Percentiles rank a stretch among this genome's conserved stretches.
These are phyloP conservation scores for Pseudovirgaria hyperparasitica DNA, from an alignment of 2,329 filamentous ascomycete genomes.

Conservation along the genomic window DNA sequence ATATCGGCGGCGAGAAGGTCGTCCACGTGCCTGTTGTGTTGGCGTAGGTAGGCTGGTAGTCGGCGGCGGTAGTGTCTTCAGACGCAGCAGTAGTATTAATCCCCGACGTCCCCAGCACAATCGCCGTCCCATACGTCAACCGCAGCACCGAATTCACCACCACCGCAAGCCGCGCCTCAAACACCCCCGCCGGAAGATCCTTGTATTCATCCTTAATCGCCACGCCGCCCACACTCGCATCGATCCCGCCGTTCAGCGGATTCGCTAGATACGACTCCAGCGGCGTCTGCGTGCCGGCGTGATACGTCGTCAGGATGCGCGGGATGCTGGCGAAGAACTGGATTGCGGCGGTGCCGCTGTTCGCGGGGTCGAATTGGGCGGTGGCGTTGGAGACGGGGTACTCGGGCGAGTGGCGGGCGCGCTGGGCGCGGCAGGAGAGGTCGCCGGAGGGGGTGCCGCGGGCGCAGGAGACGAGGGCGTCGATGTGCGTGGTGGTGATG, in stretches of 20 bases:
- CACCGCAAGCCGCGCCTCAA: not conserved
- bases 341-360: too few relatives aligned
- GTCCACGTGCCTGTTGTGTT: too few relatives aligned
- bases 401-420: conserved; percentile 2
- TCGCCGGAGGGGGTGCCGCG: not conserved
- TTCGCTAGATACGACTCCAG: conserved; percentile 5
- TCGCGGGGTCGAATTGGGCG: not conserved
- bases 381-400: conserved; percentile 5
- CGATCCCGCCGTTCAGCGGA: conserved; percentile 10
- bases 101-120: not conserved
- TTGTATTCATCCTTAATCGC: conserved; percentile 1
- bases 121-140: not conserved
- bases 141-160: not conserved
- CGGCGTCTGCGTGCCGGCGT: conserved; percentile 1
- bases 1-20: too few relatives aligned
- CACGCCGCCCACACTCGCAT: conserved; percentile 8
- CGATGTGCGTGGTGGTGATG: not conserved
- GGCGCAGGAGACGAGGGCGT: not conserved
- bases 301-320: conserved; percentile 8
- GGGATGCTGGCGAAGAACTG: too few relatives aligned
- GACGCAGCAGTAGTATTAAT: too few relatives aligned
- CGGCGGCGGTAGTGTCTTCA: too few relatives aligned
- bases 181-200: not conserved
- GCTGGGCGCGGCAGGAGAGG: not conserved
- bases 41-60: too few relatives aligned